These are phyloP conservation scores for Globisporangium nodosum DNA, from an alignment of 352 stramenopile genomes.

Conservation along the genomic window DNA sequence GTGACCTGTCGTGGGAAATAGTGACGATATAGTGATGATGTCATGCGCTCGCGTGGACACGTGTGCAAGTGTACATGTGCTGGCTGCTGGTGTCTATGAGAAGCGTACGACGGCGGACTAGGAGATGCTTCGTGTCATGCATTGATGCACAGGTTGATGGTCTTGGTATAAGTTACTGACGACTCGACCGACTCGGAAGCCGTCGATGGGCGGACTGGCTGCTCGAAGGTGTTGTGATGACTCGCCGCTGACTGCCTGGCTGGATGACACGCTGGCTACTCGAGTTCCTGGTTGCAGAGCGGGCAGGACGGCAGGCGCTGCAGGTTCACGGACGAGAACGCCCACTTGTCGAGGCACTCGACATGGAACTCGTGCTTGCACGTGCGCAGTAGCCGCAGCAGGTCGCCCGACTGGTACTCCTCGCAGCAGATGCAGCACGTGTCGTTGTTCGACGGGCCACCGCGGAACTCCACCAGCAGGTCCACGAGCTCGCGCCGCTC, in stretches of 20 bases:
- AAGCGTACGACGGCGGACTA: background rate
- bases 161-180: constrained; percentile 1
- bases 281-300: constrained; percentile 77
- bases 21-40: background rate
- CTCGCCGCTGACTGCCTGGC: background rate
- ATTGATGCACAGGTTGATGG: background rate
- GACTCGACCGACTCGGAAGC: background rate
- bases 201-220: background rate
- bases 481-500: constrained; percentile 71
- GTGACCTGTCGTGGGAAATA: background rate
- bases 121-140: background rate
- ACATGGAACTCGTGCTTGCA: constrained; percentile 88
- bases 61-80: too few species aligned
- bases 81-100: background rate
- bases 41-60: background rate
- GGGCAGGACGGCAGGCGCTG: constrained; percentile 67
- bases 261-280: constrained; percentile 25
- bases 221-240: background rate
- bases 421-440: constrained; percentile 88
- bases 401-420: constrained; percentile 73
- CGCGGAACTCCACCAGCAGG: constrained; percentile 63
- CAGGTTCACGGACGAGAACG: constrained; percentile 69
- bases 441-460: constrained; percentile 77
- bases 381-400: constrained; percentile 68
- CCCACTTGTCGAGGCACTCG: constrained; percentile 87